These are phyloP conservation scores for Trichoderma sp. DNA, from an alignment of 2,329 filamentous ascomycete genomes.

Conservation along the genomic window DNA sequence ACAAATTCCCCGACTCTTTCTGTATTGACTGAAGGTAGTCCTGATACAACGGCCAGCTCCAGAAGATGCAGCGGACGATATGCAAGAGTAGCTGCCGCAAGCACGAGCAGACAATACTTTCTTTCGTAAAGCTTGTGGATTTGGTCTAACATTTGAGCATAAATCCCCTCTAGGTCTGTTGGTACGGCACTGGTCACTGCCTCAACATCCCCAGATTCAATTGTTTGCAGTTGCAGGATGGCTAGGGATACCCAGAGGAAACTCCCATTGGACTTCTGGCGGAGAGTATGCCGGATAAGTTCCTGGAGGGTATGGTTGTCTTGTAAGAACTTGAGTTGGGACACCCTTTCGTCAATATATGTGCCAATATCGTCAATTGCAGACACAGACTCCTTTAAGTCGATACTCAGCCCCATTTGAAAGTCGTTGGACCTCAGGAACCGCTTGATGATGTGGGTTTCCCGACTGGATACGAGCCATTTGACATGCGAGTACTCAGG, in stretches of 20 bases:
- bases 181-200: not conserved
- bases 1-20: not conserved
- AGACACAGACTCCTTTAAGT: not conserved
- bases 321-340: not conserved
- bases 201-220: not conserved
- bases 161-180: not conserved
- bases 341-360: not conserved
- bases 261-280: not conserved
- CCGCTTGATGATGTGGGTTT: not conserved
- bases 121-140: not conserved
- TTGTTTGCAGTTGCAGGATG: not conserved
- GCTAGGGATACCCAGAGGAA: not conserved
- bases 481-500: not conserved
- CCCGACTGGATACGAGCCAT: not conserved
- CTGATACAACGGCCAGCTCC: not conserved
- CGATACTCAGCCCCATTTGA: not conserved
- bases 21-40: not conserved
- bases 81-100: not conserved
- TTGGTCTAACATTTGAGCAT: not conserved
- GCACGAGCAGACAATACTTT: not conserved
- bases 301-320: not conserved
- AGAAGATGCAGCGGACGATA: not conserved
- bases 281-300: not conserved
- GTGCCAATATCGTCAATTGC: not conserved
- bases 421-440: not conserved